phyloP scores from a whole-genome alignment of 1,139 yeast genomes.

The Nakaseomyces bracarensis region DNA sequence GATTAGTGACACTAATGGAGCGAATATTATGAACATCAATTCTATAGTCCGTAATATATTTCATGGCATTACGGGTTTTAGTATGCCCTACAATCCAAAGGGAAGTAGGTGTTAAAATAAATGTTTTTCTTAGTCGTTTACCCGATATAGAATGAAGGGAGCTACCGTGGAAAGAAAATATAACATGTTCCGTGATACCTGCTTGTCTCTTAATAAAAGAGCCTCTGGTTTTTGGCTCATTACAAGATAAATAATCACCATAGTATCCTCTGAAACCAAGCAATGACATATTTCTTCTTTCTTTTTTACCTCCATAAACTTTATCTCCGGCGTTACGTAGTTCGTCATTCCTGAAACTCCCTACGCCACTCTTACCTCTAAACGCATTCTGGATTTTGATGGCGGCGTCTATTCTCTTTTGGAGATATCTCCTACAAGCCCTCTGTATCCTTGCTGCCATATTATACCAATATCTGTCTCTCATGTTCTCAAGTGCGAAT shows the following conservation, averaged over 20 bases:
- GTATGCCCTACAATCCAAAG: slow-evolving; percentile 67
- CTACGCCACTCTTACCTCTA: slow-evolving; percentile 75
- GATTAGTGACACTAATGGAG: slow-evolving; percentile 59
- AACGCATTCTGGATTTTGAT: slow-evolving; percentile 75
- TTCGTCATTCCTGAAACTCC: slow-evolving; percentile 64
- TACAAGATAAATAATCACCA: slow-evolving; percentile 91
- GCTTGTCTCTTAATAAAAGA: slow-evolving; percentile 57
- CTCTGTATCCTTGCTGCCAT: slow-evolving; percentile 98
- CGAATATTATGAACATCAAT: slow-evolving; percentile 55
- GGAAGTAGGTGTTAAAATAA: slow-evolving; percentile 54
- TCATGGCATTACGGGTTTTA: slow-evolving; percentile 63
- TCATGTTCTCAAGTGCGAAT: slow-evolving; percentile 90
- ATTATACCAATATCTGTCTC: slow-evolving; percentile 96
- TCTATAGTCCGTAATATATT: slow-evolving; percentile 55
- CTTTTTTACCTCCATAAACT: slow-evolving; percentile 66
- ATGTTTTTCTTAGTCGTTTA: slow-evolving; percentile 62
- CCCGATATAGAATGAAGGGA: slow-evolving; percentile 81
- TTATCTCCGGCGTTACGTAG: slow-evolving; percentile 76
- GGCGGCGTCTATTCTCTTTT: slow-evolving; percentile 82
- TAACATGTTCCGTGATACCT: slow-evolving; percentile 61
- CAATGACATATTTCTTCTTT: slow-evolving; percentile 82
- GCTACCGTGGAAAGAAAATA: slow-evolving; percentile 78
- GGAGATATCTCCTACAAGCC: slow-evolving; percentile 84
- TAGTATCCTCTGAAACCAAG: slow-evolving; percentile 83
- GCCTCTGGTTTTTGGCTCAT: slow-evolving; percentile 65